Percentiles rank a stretch among this genome's conserved stretches.
Evolutionary conservation across 1,284 basidiomycete species (phyloP).

Genomic region (Gomphus bonarii): DNA sequence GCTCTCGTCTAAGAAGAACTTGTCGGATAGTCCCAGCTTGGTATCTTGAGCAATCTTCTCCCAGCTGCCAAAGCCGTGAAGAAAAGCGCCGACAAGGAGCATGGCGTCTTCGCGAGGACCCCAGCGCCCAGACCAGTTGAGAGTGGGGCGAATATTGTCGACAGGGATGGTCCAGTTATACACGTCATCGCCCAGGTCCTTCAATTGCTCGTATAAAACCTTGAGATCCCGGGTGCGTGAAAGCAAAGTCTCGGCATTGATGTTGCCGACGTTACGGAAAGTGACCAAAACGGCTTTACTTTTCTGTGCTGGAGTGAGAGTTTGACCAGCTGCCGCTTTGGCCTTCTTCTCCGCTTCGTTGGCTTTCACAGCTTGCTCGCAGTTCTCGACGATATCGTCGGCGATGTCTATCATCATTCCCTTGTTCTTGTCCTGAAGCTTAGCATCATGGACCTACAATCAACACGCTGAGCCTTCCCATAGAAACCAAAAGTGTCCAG

Average conservation of each 20-base stretch:
- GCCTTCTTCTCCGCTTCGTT: constrained; percentile 74
- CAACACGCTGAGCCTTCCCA: constrained; percentile 9
- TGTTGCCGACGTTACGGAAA: constrained; percentile 82
- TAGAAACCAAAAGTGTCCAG: not conserved
- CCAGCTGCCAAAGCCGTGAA: constrained; percentile 96
- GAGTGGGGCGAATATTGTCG: constrained; percentile 86
- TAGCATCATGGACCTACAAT: constrained; percentile 77
- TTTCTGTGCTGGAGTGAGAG: constrained; percentile 76
- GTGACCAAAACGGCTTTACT: constrained; percentile 93
- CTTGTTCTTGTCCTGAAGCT: constrained; percentile 90
- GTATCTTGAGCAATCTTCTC: constrained; percentile 89
- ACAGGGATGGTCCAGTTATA: constrained; percentile 83
- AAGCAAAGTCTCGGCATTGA: constrained; percentile 96
- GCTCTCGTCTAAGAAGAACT: constrained; percentile 96
- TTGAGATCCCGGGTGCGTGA: constrained; percentile 85
- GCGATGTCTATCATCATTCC: constrained; percentile 85
- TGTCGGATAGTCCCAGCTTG: constrained; percentile 75
- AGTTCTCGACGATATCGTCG: constrained; percentile 88
- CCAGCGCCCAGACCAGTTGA: constrained; percentile 97
- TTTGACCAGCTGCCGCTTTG: constrained; percentile 75
- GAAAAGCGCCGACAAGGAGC: constrained; percentile 87
- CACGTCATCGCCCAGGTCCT: constrained; percentile 43
- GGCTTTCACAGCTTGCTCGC: constrained; percentile 75
- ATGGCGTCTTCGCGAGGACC: constrained; percentile 88
- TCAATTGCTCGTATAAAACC: constrained; percentile 78